Conservation (phyloP, 257 asterid genomes). For the Echium plantagineum region DNA sequence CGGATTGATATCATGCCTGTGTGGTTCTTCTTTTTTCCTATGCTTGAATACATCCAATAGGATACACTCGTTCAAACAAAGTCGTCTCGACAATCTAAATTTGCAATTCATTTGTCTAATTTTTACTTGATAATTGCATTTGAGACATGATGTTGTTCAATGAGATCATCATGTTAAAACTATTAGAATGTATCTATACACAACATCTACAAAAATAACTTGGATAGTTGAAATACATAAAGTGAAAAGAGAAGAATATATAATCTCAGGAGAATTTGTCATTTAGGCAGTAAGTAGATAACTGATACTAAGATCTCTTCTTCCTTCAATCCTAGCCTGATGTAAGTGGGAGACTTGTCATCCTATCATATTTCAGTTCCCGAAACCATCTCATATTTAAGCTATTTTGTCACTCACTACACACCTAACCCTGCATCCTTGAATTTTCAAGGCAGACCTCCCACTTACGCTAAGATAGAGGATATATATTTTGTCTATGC, state of each 20-base stretch:
- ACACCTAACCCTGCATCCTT: too few relatives aligned
- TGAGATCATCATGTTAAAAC: background rate
- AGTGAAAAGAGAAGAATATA: too few relatives aligned
- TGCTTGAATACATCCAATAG: background rate
- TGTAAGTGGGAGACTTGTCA: background rate
- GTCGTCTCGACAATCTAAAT: too few relatives aligned
- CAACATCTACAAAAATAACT: background rate
- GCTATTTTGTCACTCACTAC: too few relatives aligned
- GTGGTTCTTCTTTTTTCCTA: background rate
- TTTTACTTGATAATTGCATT: background rate
- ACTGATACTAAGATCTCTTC: background rate
- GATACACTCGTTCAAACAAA: background rate
- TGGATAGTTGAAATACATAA: too few relatives aligned
- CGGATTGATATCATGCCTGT: background rate
- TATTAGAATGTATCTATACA: background rate
- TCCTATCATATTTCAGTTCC: background rate
- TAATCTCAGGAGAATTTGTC: too few relatives aligned
- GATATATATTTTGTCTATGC: too few relatives aligned
- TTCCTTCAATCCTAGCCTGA: background rate
- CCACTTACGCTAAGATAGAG: too few relatives aligned
- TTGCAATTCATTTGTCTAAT: background rate
- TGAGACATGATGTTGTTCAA: too few relatives aligned
- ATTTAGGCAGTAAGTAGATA: background rate
- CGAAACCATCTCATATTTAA: background rate
- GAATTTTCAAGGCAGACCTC: too few relatives aligned